Base-by-base conservation (phyloP, 1,139 yeast genomes). In the Yamadazyma buinensis region DNA sequence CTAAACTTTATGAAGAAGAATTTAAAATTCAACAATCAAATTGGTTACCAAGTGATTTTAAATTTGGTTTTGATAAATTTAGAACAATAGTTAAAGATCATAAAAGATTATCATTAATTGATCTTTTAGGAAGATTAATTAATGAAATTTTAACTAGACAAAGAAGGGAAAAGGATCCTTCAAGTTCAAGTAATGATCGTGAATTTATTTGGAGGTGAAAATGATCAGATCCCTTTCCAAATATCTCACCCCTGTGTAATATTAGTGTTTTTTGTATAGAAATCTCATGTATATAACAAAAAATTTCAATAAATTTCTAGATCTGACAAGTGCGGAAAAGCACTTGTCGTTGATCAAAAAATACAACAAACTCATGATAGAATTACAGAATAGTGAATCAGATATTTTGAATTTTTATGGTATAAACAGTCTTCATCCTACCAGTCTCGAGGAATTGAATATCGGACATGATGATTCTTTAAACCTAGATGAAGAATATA, bases 21-120 rank as follows among this genome's bases (percentile, higher is more conserved):
- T 30, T 36, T 10, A 37, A 42, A 12, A 15, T 19, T 9, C 32
- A 33, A 4, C 32, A 35, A 9, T 38, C 39, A 7, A 39, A 41
- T 28, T 61, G 68, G 70, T 47, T 44, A 17, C 51, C 64, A 3
- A 38, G 54, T 2, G 73, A 67, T 44, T 64, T 67, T 40, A 51
- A 54, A 38, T 50, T 52, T 15, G 65, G 58, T 2, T 66, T 65
- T 38, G 70, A 64, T 22, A 61, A 56, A 35, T 53, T 64, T 55
- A 57, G 54, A 33, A 32, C 54, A 2, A 54, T 54, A 11, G 44
- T 64, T 7, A 60, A 57, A 31, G 68, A 64, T 32, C 50, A 51
- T 40, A 52, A 55, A 31, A 54, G 48, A 28, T 41, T 56, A 11
- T 38, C 55, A 2, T 51, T 65, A 19, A 51, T 47, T 13, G 44